Evolutionary conservation across 352 stramenopile genomes (phyloP), one percentile per base, ranked within the genome.

Genomic region (Phytophthora tentaculata): DNA sequence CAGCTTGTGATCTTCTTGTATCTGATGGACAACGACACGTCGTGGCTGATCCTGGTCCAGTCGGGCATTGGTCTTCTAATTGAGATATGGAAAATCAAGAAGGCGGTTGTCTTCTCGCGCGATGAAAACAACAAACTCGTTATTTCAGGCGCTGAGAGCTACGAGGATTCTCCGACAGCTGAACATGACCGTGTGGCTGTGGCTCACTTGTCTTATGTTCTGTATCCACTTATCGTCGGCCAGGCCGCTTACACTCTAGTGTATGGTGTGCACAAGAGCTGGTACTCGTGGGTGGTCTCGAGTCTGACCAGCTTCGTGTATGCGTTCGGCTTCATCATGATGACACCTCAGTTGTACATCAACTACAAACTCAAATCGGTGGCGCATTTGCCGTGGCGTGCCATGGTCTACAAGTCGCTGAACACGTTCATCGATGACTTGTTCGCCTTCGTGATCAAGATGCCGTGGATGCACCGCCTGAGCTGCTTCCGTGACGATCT

Each of bases 241-340:
- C 99, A 99, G 67, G 93, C 96, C n/a, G 62, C 93, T 9, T 98
- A 98, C 76, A 98, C 92, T 24, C 89, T 99, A 14, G 69, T 97
- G 41, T 96, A 97, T 62, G 86, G 96, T 45, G 85, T 95, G 53
- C 96, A 99, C 82, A 92, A 94, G 67, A 87, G 92, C 50, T 99
- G 97, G 97, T 99, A 99, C 79, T 98, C 89, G 51, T 99, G 97
- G 97, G 78, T 98, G 26, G 76, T 99, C 22, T 97, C 91, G 61
- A 98, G 91, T 24, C 86, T 99, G 20, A 99, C 96, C 49, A 98
- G 96, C 56, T 99, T 99, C 64, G 97, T 99, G 37, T 99, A 99
- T 73, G 96, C 96, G 62, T 99, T 99, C 73, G 97, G 97, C n/a
- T 99, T 99, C 72, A 97, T 99, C 72, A 98, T 98, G 90, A 99